A percentile compares a stretch with the other conserved stretches of the same genome.
phyloP scores from a whole-genome alignment of 2,329 filamentous ascomycete genomes.

The Lasiodiplodia sp. region DNA sequence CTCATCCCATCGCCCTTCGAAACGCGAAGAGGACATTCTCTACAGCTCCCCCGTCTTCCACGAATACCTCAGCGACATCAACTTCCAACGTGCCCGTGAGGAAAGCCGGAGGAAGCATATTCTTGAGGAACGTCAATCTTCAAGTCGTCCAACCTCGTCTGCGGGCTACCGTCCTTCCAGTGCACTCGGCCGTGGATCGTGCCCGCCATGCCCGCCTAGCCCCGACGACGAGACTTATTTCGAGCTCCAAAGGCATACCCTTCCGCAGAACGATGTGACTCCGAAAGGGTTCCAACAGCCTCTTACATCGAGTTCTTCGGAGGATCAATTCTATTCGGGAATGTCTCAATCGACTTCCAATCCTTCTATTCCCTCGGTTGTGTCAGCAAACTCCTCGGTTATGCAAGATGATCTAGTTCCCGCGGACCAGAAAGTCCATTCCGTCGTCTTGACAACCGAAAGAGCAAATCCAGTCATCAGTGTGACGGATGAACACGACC shows the following conservation, averaged over 20 bases:
- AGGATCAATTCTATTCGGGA: slow-evolving; percentile 54
- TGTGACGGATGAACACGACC: slow-evolving; percentile 32
- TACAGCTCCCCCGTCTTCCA: slow-evolving; percentile 20
- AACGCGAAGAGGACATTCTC: slow-evolving; percentile 22
- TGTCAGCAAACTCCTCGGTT: slow-evolving; percentile 56
- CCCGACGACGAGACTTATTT: slow-evolving; percentile 51
- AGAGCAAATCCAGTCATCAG: not conserved
- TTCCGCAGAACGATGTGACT: slow-evolving; percentile 7
- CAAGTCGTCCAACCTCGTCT: slow-evolving; percentile 22
- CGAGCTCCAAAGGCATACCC: slow-evolving; percentile 7
- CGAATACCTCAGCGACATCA: slow-evolving; percentile 38
- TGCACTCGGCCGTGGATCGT: slow-evolving; percentile 44
- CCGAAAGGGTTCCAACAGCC: slow-evolving; percentile 7
- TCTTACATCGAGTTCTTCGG: slow-evolving; percentile 55
- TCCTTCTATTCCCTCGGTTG: slow-evolving; percentile 59
- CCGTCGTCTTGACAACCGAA: not conserved
- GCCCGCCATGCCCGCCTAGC: slow-evolving; percentile 55
- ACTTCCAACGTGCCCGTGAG: slow-evolving; percentile 47
- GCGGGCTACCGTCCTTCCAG: slow-evolving; percentile 34
- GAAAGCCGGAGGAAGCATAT: slow-evolving; percentile 45
- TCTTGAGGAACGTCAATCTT: slow-evolving; percentile 41
- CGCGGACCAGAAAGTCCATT: slow-evolving; percentile 28
- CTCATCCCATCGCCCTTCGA: slow-evolving; percentile 41
- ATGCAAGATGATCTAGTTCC: slow-evolving; percentile 44
- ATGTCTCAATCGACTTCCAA: slow-evolving; percentile 60